These are phyloP conservation scores for Pseudozyma flocculosa DNA, from an alignment of 1,284 basidiomycete genomes.

Conservation along the genomic window DNA sequence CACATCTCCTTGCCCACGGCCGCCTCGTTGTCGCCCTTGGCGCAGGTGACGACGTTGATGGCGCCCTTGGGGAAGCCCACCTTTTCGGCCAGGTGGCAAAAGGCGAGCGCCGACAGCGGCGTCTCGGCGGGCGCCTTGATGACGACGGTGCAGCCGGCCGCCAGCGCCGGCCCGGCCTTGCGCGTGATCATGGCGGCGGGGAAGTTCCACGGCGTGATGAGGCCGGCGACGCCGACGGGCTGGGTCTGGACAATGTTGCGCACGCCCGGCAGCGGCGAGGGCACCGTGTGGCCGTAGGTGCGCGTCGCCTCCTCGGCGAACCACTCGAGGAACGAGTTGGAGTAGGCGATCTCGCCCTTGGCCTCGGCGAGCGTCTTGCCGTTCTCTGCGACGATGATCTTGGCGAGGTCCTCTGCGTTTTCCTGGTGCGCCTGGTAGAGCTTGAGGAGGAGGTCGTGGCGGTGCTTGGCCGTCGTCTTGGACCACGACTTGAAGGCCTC, in stretches of 20 bases:
- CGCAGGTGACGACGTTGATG: conserved; percentile 87
- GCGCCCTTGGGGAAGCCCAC: conserved; percentile 93
- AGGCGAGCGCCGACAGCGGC: conserved; percentile 86
- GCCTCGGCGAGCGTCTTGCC: conserved; percentile 54
- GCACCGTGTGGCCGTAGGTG: conserved; percentile 73
- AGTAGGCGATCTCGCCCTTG: conserved; percentile 53
- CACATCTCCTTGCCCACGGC: conserved; percentile 73
- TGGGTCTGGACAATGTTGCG: conserved; percentile 87
- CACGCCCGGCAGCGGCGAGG: conserved; percentile 70
- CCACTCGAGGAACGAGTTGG: conserved; percentile 55
- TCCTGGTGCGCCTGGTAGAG: conserved; percentile 46
- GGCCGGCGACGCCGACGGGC: conserved; percentile 71
- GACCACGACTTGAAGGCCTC: conserved; percentile 49
- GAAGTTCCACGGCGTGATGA: conserved; percentile 59
- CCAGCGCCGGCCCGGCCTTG: conserved; percentile 80
- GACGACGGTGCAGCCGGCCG: conserved; percentile 92
- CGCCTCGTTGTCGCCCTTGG: conserved; percentile 69
- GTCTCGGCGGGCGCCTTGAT: conserved; percentile 96
- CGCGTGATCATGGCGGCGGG: conserved; percentile 68
- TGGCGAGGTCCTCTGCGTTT: conserved; percentile 51
- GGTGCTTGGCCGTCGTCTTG: conserved; percentile 50
- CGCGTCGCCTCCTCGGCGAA: conserved; percentile 47
- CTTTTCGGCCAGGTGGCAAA: conserved; percentile 77
- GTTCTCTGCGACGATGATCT: conserved; percentile 56
- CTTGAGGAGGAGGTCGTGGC: conserved; percentile 49